phyloP scores from a whole-genome alignment of 139 green algal genomes.

The Diplosphaera chodatii region DNA sequence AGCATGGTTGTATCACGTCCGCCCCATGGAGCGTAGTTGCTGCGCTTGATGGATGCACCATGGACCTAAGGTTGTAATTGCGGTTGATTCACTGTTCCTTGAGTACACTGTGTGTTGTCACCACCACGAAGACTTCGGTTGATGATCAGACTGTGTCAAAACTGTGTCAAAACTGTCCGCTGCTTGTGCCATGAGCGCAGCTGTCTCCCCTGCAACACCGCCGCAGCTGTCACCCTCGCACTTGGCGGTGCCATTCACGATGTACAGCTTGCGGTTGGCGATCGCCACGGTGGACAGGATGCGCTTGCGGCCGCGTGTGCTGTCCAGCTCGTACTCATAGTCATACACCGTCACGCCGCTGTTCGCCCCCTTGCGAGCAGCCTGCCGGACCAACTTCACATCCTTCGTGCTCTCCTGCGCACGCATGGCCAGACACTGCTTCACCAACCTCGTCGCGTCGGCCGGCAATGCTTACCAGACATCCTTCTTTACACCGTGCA shows the following conservation, averaged over 20 bases:
- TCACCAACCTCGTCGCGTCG: too few species aligned
- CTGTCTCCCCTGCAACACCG: background rate
- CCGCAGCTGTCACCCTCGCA: constrained; percentile 41
- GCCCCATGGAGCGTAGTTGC: too few species aligned
- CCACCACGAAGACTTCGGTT: too few species aligned
- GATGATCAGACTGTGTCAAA: too few species aligned
- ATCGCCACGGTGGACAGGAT: constrained; percentile 68
- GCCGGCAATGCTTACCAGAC: too few species aligned
- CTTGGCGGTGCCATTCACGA: constrained; percentile 56
- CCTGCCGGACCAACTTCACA: constrained; percentile 34
- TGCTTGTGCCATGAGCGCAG: constrained; percentile 5
- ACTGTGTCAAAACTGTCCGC: background rate
- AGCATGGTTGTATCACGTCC: too few species aligned
- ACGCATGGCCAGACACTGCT: too few species aligned
- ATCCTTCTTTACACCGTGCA: too few species aligned
- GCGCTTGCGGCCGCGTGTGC: constrained; percentile 64
- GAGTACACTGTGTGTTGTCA: too few species aligned
- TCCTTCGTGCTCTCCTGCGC: constrained; percentile 63
- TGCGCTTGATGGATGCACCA: too few species aligned
- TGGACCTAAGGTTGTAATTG: too few species aligned
- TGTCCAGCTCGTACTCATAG: constrained; percentile 69
- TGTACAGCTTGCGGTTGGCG: constrained; percentile 57
- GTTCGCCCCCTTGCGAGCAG: background rate
- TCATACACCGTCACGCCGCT: constrained; percentile 26
- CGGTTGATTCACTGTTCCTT: too few species aligned